Conservation (phyloP, 768 basidiomycete genomes). For the Rhodotorula diobovata region DNA sequence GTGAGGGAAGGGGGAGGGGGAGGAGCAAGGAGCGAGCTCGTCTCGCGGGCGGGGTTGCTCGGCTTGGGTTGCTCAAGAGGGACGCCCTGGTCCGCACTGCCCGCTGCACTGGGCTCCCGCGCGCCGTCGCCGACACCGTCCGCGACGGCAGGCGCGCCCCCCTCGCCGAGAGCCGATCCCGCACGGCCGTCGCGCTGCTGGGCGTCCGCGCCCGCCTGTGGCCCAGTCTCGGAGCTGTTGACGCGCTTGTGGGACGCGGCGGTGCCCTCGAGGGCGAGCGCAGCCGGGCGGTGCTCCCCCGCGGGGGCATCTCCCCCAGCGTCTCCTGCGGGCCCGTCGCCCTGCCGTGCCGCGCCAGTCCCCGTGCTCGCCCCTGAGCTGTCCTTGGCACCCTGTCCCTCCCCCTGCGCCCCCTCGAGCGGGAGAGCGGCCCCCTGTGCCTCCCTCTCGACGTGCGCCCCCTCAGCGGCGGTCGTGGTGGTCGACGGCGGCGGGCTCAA, state of each 20-base stretch:
- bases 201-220: too few relatives aligned
- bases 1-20: background rate
- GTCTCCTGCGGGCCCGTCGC: too few relatives aligned
- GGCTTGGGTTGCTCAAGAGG: conserved; percentile 3
- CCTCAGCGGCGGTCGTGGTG: background rate
- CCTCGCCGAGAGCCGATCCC: background rate
- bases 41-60: background rate
- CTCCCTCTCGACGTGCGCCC: background rate
- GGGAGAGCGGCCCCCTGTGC: background rate
- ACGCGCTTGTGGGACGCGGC: too few relatives aligned
- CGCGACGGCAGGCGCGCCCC: background rate
- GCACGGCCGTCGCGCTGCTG: too few relatives aligned
- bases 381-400: background rate
- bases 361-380: too few relatives aligned
- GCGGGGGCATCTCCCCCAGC: too few relatives aligned
- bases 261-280: too few relatives aligned
- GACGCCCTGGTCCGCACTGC: background rate
- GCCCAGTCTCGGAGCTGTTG: too few relatives aligned
- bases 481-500: background rate
- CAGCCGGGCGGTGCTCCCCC: too few relatives aligned
- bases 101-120: background rate
- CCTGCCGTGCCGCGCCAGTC: too few relatives aligned
- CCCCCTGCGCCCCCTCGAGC: background rate
- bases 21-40: background rate
- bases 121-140: background rate